These are phyloP conservation scores for Mycena rosella DNA, from an alignment of 768 basidiomycete genomes.

Conservation along the genomic window DNA sequence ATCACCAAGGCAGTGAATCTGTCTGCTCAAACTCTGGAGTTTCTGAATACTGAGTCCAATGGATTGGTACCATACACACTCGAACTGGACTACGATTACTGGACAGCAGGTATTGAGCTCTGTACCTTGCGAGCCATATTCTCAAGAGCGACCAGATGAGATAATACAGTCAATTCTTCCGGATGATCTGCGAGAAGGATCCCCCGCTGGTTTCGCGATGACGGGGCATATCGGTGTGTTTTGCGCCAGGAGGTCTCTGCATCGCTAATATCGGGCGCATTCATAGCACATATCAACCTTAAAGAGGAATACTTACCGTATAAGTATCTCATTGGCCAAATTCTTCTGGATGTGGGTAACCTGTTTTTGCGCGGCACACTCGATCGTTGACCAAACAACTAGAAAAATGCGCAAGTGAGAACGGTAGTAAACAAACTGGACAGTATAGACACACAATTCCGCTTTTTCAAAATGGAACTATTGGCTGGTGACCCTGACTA, in stretches of 20 bases:
- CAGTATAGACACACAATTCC: slow-evolving; percentile 85
- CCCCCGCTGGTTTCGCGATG: slow-evolving; percentile 89
- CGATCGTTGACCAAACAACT: not conserved
- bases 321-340: slow-evolving; percentile 90
- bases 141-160: slow-evolving; percentile 68
- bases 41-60: slow-evolving; percentile 67
- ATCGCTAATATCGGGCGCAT: not conserved
- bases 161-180: slow-evolving; percentile 88
- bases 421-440: slow-evolving; percentile 98
- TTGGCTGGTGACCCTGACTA: slow-evolving; percentile 92
- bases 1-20: slow-evolving; percentile 75
- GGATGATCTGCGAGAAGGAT: slow-evolving; percentile 77
- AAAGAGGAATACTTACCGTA: slow-evolving; percentile 92
- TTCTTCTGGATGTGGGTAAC: slow-evolving; percentile 85
- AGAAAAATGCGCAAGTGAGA: slow-evolving; percentile 89
- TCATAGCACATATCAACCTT: slow-evolving; percentile 90
- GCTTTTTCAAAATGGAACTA: slow-evolving; percentile 97
- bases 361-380: not conserved
- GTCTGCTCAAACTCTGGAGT: slow-evolving; percentile 63
- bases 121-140: slow-evolving; percentile 1
- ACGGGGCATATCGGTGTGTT: slow-evolving; percentile 89
- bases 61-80: slow-evolving; percentile 72
- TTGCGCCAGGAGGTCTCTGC: not conserved
- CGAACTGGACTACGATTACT: slow-evolving; percentile 85
- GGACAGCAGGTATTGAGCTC: slow-evolving; percentile 77